Evolutionary conservation across 306 rosid species (phyloP).

Genomic region (Rosa rugosa): DNA sequence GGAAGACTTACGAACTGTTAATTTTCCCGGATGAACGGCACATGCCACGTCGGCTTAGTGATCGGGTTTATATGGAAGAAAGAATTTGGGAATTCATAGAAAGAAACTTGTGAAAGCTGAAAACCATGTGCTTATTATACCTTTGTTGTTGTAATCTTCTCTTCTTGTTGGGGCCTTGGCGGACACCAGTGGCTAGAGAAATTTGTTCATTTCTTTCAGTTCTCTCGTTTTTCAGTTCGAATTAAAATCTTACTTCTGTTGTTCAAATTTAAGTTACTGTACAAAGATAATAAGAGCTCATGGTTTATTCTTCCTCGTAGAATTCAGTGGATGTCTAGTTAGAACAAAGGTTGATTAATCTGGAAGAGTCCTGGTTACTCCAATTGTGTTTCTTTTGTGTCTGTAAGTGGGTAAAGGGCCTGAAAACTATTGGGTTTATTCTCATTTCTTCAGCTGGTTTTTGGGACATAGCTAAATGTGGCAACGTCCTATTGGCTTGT

Average conservation of each 20-base stretch:
- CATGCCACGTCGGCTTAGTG: slow-evolving; percentile 80
- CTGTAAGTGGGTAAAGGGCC: too few species aligned
- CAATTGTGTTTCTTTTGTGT: too few species aligned
- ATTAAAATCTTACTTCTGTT: not conserved
- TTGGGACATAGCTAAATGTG: not conserved
- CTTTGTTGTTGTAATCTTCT: slow-evolving; percentile 23
- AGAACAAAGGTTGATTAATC: not conserved
- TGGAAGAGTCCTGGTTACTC: too few species aligned
- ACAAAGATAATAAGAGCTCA: slow-evolving; percentile 1
- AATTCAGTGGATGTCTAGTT: not conserved
- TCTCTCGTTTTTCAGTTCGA: not conserved
- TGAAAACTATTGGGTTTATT: too few species aligned
- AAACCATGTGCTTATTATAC: slow-evolving; percentile 23
- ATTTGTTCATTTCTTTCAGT: not conserved
- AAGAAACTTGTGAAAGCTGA: slow-evolving; percentile 64
- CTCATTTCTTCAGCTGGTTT: too few species aligned
- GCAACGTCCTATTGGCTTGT: not conserved
- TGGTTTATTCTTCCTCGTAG: not conserved
- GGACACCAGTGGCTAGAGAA: not conserved
- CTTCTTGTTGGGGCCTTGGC: not conserved
- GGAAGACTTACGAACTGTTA: slow-evolving; percentile 77
- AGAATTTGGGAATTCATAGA: slow-evolving; percentile 93
- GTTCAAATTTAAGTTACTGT: not conserved
- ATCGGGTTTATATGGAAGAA: slow-evolving; percentile 88
- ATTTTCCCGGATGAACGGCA: slow-evolving; percentile 93